These are phyloP conservation scores for Eustoma russellianum DNA, from an alignment of 257 asterid genomes.

Conservation along the genomic window DNA sequence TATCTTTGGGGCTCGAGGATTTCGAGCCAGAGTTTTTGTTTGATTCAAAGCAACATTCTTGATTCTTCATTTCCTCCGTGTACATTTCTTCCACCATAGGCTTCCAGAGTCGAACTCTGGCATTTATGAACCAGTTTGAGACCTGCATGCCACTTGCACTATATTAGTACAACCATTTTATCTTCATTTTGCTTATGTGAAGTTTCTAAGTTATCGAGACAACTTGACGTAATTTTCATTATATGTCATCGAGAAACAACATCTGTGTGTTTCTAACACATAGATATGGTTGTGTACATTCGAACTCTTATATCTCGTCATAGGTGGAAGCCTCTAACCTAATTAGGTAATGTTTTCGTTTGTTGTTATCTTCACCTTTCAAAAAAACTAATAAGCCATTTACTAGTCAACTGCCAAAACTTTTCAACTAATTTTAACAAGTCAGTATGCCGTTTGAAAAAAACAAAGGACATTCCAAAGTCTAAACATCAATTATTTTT, in stretches of 20 bases:
- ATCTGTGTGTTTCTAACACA: too few relatives aligned
- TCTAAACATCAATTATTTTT: too few relatives aligned
- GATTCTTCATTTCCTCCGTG: conserved; percentile 52
- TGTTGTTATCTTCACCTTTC: background rate
- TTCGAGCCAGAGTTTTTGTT: conserved; percentile 15
- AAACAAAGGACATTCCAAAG: too few relatives aligned
- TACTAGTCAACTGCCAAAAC: too few relatives aligned
- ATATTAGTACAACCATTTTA: background rate
- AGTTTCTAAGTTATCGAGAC: background rate
- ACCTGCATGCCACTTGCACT: conserved; percentile 32
- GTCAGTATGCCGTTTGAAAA: too few relatives aligned
- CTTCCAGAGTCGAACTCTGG: conserved; percentile 79
- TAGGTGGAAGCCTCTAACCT: too few relatives aligned
- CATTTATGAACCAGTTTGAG: conserved; percentile 78
- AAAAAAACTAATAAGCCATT: background rate
- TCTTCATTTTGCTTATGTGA: background rate
- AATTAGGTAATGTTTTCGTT: too few relatives aligned
- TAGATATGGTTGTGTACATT: too few relatives aligned
- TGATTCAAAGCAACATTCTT: conserved; percentile 16
- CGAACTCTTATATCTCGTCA: too few relatives aligned
- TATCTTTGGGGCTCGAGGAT: conserved; percentile 18
- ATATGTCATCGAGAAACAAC: too few relatives aligned
- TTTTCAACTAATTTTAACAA: too few relatives aligned
- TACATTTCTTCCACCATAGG: conserved; percentile 90
- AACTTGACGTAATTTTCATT: too few relatives aligned